Base-by-base conservation (phyloP, 495 filamentous ascomycete species). In the Penicillium lagena region DNA sequence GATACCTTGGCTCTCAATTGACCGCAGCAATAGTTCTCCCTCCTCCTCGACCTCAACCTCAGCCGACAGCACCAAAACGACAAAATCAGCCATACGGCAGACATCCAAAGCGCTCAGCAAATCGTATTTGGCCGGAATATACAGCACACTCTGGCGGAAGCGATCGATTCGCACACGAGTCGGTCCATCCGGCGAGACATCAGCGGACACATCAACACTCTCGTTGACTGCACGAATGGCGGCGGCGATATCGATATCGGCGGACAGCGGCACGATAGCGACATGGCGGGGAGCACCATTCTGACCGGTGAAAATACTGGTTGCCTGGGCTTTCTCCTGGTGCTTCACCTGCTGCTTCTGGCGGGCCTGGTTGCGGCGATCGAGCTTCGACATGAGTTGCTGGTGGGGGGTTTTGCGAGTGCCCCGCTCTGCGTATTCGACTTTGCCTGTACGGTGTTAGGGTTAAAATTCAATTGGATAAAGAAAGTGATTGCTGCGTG, bases 301-400 rank as follows among this genome's bases (percentile, higher is more conserved):
- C 42, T 81, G 81, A 0, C 93, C 93, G 29, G 79, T 62, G 54
- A 98, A 98, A 9, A 98, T 70, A 35, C 80, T 89, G 0, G 76
- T 78, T 30, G 86, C 82, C 36, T 82, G 83, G 38, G 79, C 69
- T 55, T 89, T 83, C 54, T 93, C 86, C 47, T 80, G 80, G 46
- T 90, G 82, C 66, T 96, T 96, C 50, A 77, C 67, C 50, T 79
- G 74, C 51, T 89, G 85, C 58, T 80, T 79, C 70, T 98, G 93
- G 55, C 89, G 89, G 37, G 87, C 86, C 70, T 91, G 88, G 66
- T 98, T 96, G 56, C 87, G 79, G 30, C 93, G 85, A 67, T 95
- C 89, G 63, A 98, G 72, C 68, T 96, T 98, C 31, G 90, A 95
- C 87, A 95, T 94, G 61, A 95, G 76, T 68, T 95, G 88, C 60